phyloP scores from a whole-genome alignment of 495 filamentous ascomycete genomes.

The Cetradonia linearis region DNA sequence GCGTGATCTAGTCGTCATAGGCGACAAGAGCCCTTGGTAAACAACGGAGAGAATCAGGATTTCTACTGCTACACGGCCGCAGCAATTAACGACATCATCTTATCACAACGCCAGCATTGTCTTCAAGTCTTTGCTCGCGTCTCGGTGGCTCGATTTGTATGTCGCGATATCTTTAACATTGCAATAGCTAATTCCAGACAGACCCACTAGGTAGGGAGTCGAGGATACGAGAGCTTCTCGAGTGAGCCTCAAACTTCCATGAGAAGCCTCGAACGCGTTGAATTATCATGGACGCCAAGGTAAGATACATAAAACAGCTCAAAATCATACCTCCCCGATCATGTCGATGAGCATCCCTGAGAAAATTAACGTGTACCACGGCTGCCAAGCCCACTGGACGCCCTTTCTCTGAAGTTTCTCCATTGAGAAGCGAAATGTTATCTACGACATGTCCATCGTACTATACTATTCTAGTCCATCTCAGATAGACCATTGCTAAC shows the following conservation, averaged over 20 bases:
- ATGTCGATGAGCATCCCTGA: background rate
- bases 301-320: constrained; percentile 19
- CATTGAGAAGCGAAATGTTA: background rate
- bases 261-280: constrained; percentile 16
- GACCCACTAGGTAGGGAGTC: constrained; percentile 4
- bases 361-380: background rate
- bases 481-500: constrained; percentile 13
- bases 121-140: background rate
- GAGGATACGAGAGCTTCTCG: constrained; percentile 7
- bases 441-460: too few species aligned
- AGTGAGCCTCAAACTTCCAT: background rate
- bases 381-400: background rate
- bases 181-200: background rate
- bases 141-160: background rate
- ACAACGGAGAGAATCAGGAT: constrained; percentile 9
- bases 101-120: constrained; percentile 5
- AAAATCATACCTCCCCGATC: background rate
- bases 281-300: constrained; percentile 34
- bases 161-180: background rate
- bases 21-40: constrained; percentile 7
- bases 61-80: constrained; percentile 10
- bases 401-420: background rate
- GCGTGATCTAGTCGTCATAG: constrained; percentile 6
- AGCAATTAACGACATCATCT: constrained; percentile 11
- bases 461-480: background rate